phyloP scores from a whole-genome alignment of 192 early-diverging fungal species.

The Pilobolus umbonatus region DNA sequence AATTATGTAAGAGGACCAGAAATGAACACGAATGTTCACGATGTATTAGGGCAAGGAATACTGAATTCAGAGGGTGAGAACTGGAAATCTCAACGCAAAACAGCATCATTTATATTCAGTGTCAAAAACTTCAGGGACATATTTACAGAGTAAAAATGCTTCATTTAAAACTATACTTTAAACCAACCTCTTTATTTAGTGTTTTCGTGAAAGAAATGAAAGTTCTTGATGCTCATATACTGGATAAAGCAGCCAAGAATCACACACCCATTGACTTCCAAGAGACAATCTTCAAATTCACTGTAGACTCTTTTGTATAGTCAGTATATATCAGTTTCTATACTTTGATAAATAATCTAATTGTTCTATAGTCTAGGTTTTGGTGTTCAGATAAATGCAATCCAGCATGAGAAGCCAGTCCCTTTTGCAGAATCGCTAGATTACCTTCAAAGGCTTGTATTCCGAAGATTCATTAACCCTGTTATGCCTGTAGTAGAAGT shows the following conservation, averaged over 20 bases:
- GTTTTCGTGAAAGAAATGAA: slow-evolving; percentile 30
- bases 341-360: not conserved
- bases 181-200: not conserved
- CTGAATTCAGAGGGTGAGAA: slow-evolving; percentile 63
- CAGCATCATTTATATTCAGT: slow-evolving; percentile 26
- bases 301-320: slow-evolving; percentile 44
- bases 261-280: slow-evolving; percentile 37
- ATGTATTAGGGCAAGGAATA: slow-evolving; percentile 61
- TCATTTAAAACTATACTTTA: not conserved
- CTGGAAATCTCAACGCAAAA: slow-evolving; percentile 58
- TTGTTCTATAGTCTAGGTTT: slow-evolving; percentile 21
- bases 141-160: slow-evolving; percentile 25
- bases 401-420: slow-evolving; percentile 32
- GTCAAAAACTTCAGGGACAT: slow-evolving; percentile 31
- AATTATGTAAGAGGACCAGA: slow-evolving; percentile 32
- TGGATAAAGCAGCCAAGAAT: slow-evolving; percentile 27
- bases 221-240: slow-evolving; percentile 8
- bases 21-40: slow-evolving; percentile 38
- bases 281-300: slow-evolving; percentile 41
- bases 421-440: slow-evolving; percentile 50
- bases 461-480: slow-evolving; percentile 29
- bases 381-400: slow-evolving; percentile 39
- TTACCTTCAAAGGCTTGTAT: slow-evolving; percentile 33
- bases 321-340: slow-evolving; percentile 13
- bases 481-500: slow-evolving; percentile 4